Percentiles rank a stretch among this genome's conserved stretches.
Conservation (phyloP, 495 filamentous ascomycete species). For the Daldinia childiae region DNA sequence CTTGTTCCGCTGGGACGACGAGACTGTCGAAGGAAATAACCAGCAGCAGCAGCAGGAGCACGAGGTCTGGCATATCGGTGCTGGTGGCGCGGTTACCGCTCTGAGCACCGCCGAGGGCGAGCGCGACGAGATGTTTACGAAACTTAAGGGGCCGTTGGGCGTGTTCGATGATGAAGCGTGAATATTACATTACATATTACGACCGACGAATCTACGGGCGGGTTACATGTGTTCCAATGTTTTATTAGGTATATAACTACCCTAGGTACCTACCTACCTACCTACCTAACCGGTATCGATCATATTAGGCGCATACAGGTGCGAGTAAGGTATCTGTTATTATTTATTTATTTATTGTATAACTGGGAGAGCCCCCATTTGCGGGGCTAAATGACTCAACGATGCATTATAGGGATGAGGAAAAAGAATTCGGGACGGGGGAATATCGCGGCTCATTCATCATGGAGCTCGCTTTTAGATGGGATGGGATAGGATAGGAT, state of each 20-base stretch:
- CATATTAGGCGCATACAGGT: not conserved
- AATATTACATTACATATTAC: not conserved
- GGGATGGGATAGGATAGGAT: not conserved
- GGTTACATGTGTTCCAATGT: too few species aligned
- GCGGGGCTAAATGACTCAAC: not conserved
- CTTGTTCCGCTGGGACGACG: slow-evolving; percentile 73
- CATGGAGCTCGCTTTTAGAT: slow-evolving; percentile 20
- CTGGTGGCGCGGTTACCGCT: slow-evolving; percentile 87
- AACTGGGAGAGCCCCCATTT: not conserved
- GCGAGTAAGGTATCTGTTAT: not conserved
- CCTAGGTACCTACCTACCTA: too few species aligned
- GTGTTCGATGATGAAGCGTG: slow-evolving; percentile 57
- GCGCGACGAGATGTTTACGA: slow-evolving; percentile 90
- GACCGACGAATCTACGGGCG: not conserved
- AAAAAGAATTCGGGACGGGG: slow-evolving; percentile 11
- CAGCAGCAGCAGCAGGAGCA: slow-evolving; percentile 36
- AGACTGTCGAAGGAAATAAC: slow-evolving; percentile 37
- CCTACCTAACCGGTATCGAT: too few species aligned
- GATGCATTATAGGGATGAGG: not conserved
- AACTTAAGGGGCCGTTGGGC: slow-evolving; percentile 73
- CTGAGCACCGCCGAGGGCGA: slow-evolving; percentile 81
- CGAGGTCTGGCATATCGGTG: slow-evolving; percentile 82
- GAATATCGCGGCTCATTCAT: slow-evolving; percentile 35
- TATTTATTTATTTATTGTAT: too few species aligned
- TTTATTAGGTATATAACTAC: too few species aligned